Percentiles rank a stretch among this genome's conserved stretches.
phyloP scores from a whole-genome alignment of 2,329 filamentous ascomycete genomes.

The Cytospora leucostoma region DNA sequence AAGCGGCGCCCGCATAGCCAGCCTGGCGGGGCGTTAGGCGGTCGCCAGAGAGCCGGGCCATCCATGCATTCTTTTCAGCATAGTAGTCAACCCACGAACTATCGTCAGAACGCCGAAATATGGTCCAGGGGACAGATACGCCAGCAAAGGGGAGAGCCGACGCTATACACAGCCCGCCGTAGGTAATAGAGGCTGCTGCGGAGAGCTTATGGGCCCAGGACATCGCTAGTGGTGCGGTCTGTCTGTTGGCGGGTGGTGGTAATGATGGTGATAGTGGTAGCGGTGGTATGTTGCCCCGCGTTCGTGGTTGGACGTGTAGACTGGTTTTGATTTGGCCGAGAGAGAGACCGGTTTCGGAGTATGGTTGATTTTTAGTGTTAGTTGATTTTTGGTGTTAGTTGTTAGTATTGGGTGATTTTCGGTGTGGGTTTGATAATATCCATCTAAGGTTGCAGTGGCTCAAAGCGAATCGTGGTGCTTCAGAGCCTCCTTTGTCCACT shows the following conservation, averaged over 20 bases:
- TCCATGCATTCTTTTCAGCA: slow-evolving; percentile 32
- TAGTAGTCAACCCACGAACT: slow-evolving; percentile 30
- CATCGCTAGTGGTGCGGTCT: slow-evolving; percentile 6
- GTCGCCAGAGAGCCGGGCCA: slow-evolving; percentile 28
- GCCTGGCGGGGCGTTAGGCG: slow-evolving; percentile 30
- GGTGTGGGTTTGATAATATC: slow-evolving; percentile 1
- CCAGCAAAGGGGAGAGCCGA: slow-evolving; percentile 32
- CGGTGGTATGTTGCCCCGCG: not conserved
- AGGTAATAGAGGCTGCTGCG: slow-evolving; percentile 20
- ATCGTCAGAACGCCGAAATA: not conserved
- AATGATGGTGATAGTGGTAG: not conserved
- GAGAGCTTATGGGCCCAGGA: slow-evolving; percentile 19
- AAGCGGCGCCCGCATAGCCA: slow-evolving; percentile 28
- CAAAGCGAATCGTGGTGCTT: slow-evolving; percentile 1
- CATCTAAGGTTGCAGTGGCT: slow-evolving; percentile 5
- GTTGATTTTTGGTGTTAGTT: not conserved
- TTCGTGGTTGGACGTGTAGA: not conserved
- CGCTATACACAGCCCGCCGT: slow-evolving; percentile 31
- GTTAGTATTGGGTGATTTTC: not conserved
- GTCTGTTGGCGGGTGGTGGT: not conserved
- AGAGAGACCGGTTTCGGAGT: not conserved
- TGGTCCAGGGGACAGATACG: slow-evolving; percentile 29
- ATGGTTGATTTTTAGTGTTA: not conserved
- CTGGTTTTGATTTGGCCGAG: slow-evolving; percentile 6
- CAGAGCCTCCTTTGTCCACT: slow-evolving; percentile 7